Base-by-base conservation (phyloP, 2,329 filamentous ascomycete genomes). In the Aspergillus candidus region DNA sequence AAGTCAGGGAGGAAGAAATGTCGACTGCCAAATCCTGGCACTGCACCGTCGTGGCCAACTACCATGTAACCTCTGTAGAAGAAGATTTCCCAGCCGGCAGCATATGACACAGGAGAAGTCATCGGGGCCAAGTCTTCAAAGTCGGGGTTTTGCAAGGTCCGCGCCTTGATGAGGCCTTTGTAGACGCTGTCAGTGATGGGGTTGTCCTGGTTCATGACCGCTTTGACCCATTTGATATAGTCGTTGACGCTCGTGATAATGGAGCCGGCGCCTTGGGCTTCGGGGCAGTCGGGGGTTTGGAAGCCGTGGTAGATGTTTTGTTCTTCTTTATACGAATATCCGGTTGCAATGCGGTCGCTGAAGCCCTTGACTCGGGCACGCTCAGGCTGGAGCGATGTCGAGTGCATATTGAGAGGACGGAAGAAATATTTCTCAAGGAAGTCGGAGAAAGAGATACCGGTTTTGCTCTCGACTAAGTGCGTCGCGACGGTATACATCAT, bases 401-500 rank as follows among this genome's bases (percentile, higher is more conserved):
- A 47, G 10, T 22, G 10, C 75, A 78, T 77, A 2, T 62, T 66
- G 22, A 78, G 60, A 0, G 73, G 74, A 2, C 48, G 48, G 67
- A 73, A 77, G 35, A 78, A 60, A 8, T 58, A 48, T 14, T 67
- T 57, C 6, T 57, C 59, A 8, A 78, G 56, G 32, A 74, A 71
- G 4, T 66, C 54, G 0, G 65, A 66, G 3, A 78, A 60, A 27
- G 57, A 55, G 10, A 49, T 49, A 0, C 66, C 67, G 0, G 65
- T 69, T 3, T 74, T 43, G 0, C 54, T 67, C 50, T 77, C 71
- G n/a, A 77, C 54, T 1, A 77, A 64, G 49, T 76, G 62, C 4
- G 68, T 69, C 2, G 69, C 64, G 1, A 65, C 65, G 1, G 62
- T 62, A 52, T 67, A 79, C 68, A 78, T 76, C 44, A 70, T 60